Base-by-base conservation (phyloP, 306 rosid species). In the Mimosa bimucronata region DNA sequence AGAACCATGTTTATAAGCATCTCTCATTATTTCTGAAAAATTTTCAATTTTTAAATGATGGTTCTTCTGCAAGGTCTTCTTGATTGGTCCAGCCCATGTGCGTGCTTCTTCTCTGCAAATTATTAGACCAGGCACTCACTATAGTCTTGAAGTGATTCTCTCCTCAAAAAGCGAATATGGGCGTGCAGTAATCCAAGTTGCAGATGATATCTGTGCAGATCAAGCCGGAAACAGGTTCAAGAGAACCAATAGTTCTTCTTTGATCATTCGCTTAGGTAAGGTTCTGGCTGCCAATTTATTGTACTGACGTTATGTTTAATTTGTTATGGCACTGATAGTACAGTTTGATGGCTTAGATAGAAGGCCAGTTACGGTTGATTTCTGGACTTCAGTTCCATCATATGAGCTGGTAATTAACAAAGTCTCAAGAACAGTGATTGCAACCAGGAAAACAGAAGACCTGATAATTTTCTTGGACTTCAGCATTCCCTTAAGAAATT, bases 341-440 rank as follows among this genome's bases (percentile, higher is more conserved):
- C 60, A 31, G 75, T 80, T 44, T 79, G 26, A 73, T 81, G 61
- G 45, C 45, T 75, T 79, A 91, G 96, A 91, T 85, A 87, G 91
- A 86, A 86, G 96, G 55, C 89, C 90, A 23, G 89, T 89, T 64
- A 77, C 53, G 34, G 91, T 79, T 50, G 96, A 91, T 73, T 82
- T 91, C 41, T 91, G 96, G 96, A 84, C 96, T 31, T 78, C 91
- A n/a, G 89, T 89, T 83, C 88, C 93, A 66, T 87, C 93, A 16
- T 83, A 86, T 15, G 96, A 84, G 83, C 58, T 91, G 85, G 77
- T 81, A 80, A 83, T 89, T 29, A 75, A 84, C 48, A 90, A 88
- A 65, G 77, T 83, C 74, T 91, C 89, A 75, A 86, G 96, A 81
- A 91, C 96, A 34, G 88, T 91, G 25, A 34, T 84, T 75, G 89